Evolutionary conservation across 108 stramenopile genomes (phyloP).

Genomic region (Cylindrotheca closterium): DNA sequence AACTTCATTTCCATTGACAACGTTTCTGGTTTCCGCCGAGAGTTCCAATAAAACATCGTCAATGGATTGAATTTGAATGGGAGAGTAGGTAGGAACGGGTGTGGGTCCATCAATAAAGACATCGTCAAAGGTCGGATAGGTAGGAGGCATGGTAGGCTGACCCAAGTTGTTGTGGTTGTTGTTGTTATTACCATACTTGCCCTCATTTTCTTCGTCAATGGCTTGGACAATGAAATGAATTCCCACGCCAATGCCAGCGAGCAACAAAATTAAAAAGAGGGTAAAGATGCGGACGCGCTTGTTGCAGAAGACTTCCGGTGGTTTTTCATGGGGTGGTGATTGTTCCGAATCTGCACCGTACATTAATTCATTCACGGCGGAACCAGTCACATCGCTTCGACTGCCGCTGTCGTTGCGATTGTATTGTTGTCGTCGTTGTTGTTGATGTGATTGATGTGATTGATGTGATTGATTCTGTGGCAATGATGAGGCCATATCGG

Average conservation of each 20-base stretch:
- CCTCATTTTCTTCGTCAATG: too few species aligned
- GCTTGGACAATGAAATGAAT: conserved; percentile 1
- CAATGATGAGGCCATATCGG: not conserved
- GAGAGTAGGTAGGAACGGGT: not conserved
- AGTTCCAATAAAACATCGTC: not conserved
- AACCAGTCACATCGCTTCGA: too few species aligned
- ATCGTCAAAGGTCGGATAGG: too few species aligned
- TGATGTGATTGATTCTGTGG: not conserved
- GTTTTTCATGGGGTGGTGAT: too few species aligned
- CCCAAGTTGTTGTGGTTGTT: too few species aligned
- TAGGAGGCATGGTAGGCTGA: too few species aligned
- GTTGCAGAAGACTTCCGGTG: too few species aligned
- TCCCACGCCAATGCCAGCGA: not conserved
- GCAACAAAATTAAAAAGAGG: not conserved
- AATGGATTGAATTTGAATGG: not conserved
- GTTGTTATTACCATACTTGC: too few species aligned
- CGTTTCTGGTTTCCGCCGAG: not conserved
- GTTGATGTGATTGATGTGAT: not conserved
- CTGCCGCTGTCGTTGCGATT: not conserved
- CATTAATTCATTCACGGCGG: too few species aligned
- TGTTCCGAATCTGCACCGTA: too few species aligned
- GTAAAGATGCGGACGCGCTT: not conserved
- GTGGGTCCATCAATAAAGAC: too few species aligned
- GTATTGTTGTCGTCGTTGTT: not conserved
- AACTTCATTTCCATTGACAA: not conserved